Evolutionary conservation across 164 flowering plant genomes (phyloP).

Genomic region (Macadamia integrifolia): DNA sequence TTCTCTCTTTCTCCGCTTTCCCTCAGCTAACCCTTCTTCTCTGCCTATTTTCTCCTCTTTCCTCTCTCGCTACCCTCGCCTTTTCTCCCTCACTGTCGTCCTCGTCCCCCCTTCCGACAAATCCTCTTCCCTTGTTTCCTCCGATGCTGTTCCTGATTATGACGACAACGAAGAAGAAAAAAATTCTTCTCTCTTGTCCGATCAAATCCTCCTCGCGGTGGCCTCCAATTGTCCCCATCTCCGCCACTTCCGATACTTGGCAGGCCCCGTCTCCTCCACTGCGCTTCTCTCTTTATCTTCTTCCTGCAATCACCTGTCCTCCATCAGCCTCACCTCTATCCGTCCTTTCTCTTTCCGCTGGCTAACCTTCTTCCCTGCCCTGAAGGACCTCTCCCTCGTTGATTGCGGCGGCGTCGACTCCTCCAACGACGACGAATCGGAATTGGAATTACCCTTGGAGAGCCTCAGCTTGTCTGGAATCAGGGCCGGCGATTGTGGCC

Average conservation of each 20-base stretch:
- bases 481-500: slow-evolving; percentile 33
- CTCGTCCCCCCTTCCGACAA: slow-evolving; percentile 1
- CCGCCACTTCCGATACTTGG: slow-evolving; percentile 33
- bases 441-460: slow-evolving; percentile 38
- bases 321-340: slow-evolving; percentile 35
- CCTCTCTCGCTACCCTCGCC: slow-evolving; percentile 46
- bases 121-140: too few species aligned
- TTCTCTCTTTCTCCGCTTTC: slow-evolving; percentile 40
- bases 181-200: slow-evolving; percentile 12
- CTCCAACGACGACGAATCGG: neutral
- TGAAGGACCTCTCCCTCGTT: slow-evolving; percentile 33
- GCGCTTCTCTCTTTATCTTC: slow-evolving; percentile 38
- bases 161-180: neutral
- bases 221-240: slow-evolving; percentile 37
- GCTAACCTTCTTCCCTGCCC: slow-evolving; percentile 34
- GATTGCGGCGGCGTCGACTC: neutral
- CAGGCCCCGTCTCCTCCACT: slow-evolving; percentile 36
- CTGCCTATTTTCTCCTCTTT: slow-evolving; percentile 27
- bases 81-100: slow-evolving; percentile 45
- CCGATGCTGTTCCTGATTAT: too few species aligned
- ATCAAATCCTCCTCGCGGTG: slow-evolving; percentile 24
- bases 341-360: slow-evolving; percentile 42
- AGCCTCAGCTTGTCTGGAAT: slow-evolving; percentile 51
- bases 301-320: slow-evolving; percentile 35
- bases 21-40: slow-evolving; percentile 12